phyloP scores from a whole-genome alignment of 495 filamentous ascomycete genomes.

The Xylaria intraflava region DNA sequence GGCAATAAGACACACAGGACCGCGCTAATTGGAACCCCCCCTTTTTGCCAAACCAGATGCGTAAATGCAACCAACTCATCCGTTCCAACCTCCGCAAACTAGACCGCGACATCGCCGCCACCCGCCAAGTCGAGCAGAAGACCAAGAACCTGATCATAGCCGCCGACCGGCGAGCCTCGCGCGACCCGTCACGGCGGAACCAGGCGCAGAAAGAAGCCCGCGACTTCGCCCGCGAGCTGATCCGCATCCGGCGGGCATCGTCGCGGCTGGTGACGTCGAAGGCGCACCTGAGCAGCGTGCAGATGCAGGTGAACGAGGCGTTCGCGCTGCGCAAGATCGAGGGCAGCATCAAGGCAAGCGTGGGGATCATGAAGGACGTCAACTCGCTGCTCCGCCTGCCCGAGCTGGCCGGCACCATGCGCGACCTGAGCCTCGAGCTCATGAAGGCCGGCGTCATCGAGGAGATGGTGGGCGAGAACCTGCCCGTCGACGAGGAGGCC shows the following conservation, averaged over 20 bases:
- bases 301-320: conserved; percentile 97
- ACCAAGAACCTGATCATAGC: conserved; percentile 78
- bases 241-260: conserved; percentile 70
- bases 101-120: conserved; percentile 79
- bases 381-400: conserved; percentile 80
- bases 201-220: conserved; percentile 75
- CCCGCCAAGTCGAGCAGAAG: conserved; percentile 71
- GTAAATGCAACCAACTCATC: conserved; percentile 92
- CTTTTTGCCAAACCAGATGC: conserved; percentile 59
- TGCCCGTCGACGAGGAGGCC: conserved; percentile 60
- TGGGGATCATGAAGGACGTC: conserved; percentile 95
- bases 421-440: conserved; percentile 77
- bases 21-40: conserved; percentile 3
- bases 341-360: conserved; percentile 77
- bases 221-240: conserved; percentile 79
- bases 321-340: conserved; percentile 96
- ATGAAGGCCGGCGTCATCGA: conserved; percentile 95
- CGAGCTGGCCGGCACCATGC: conserved; percentile 84
- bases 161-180: conserved; percentile 70
- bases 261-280: conserved; percentile 72
- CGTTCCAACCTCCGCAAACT: conserved; percentile 88
- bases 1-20: not conserved
- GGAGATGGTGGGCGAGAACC: conserved; percentile 84
- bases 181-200: conserved; percentile 64
- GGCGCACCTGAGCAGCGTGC: conserved; percentile 86